Base-by-base conservation (phyloP, 1,139 yeast species). In the Yamadazyma taylorii region DNA sequence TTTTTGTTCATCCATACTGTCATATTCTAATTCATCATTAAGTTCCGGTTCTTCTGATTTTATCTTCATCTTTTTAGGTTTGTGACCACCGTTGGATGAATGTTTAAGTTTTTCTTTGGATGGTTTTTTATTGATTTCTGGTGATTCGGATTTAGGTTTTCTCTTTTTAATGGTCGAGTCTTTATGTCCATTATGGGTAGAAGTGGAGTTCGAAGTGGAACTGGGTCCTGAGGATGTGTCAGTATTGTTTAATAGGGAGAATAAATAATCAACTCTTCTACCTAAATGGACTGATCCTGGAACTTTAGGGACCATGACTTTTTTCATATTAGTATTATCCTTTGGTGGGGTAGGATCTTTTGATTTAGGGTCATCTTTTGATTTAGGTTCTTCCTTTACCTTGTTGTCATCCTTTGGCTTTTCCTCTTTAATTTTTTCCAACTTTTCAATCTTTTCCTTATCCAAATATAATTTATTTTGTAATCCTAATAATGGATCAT, bases 241-340 rank as follows among this genome's bases (percentile, higher is more conserved):
- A 5, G 32, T 15, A 16, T 77, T 88, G 41, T 75, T 75, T 47
- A 92, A 63, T 21, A 87, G 80, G 2, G 81, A 65, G 30, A 90
- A 75, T 50, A 92, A 71, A 52, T 90, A 92, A 57, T 94, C 98
- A 2, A 87, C 84, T 53, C 99, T 78, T 60, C 99, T 79, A n/a
- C 89, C 90, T 36, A 94, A 69, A 61, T 92, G 99, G 9, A 92
- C 94, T 2, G 97, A 78, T 5, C 95, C 95, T 1, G 99, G 99
- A 9, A 84, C 85, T 51, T 82, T 84, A 44, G 40, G 22, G 7
- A 39, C 43, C 27, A 25, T 35, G 1, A 39, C 40, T 13, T 35
- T 31, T 31, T 42, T 42, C 24, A 39, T 42, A 11, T 36, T 31
- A 16, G 21, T 5, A 6, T 19, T 8, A 6, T 16, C 28, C n/a